Base-by-base conservation (phyloP, 805 yeast genomes). In the Yarrowia keelungensis region DNA sequence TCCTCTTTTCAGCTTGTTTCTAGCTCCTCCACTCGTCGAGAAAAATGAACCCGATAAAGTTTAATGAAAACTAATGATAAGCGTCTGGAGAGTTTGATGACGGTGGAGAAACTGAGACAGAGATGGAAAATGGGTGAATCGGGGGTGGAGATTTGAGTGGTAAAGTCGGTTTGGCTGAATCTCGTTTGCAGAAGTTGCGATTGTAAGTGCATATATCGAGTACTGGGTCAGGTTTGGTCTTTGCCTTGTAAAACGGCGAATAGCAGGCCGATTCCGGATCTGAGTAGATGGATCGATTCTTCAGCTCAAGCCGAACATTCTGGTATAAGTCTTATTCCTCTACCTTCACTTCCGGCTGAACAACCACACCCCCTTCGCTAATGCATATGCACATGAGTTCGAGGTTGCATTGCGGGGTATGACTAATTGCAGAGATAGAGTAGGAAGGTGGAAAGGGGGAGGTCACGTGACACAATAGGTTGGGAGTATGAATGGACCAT, bases 41-140 rank as follows among this genome's bases (percentile, higher is more conserved):
- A 36, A n/a, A 39, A 8, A 38, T n/a, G 39, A 8, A 14, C 26
- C 15, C 14, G 10, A 39, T 42, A 50, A 32, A 43, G 49, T 43
- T 45, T 32, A 39, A 36, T 42, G 67, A 41, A 58, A 45, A 56
- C 35, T 32, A 42, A 12, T 15, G 39, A 42, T 46, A 38, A 42
- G 67, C 35, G 22, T 32, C 47, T 36, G 54, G 49, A 62, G 68
- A 49, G 39, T 56, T 53, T 53, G 58, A 53, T 53, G 58, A 53
- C 16, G 43, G 58, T 19, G 59, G 36, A 53, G 43, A 19, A 19
- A 14, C 10, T 38, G 45, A 39, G 45, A 53, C 59, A 53, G 22
- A 26, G 32, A 26, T 26, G 32, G 32, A 2, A 26, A 26, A 26
- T 26, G 7, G 32, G 4, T 26, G 32, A 26, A 1, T 26, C 32